phyloP scores from a whole-genome alignment of 352 stramenopile genomes.

The Aphanomyces cochlioides region DNA sequence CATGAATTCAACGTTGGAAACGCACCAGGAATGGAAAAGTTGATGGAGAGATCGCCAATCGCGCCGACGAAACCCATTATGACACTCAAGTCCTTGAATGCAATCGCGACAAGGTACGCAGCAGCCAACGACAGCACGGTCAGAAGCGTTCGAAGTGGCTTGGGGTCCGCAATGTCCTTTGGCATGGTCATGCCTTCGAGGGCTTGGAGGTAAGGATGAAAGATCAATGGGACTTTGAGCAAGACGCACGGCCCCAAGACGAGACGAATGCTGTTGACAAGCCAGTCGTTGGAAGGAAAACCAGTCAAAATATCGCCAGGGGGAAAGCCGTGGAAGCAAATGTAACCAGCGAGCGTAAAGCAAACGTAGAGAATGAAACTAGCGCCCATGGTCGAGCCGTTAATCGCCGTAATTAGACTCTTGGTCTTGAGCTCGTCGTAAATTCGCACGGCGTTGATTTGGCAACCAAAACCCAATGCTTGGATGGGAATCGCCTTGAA shows the following conservation, averaged over 20 bases:
- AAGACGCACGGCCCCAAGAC: constrained; percentile 70
- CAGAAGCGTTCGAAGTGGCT: constrained; percentile 59
- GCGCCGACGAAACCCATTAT: neutral
- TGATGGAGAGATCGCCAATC: no score
- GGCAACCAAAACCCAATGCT: constrained; percentile 68
- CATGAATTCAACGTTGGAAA: neutral
- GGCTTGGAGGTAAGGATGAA: constrained; percentile 70
- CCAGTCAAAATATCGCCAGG: constrained; percentile 76
- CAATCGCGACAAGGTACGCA: neutral
- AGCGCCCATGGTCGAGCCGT: constrained; percentile 53
- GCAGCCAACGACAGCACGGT: constrained; percentile 36
- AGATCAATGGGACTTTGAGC: constrained; percentile 78
- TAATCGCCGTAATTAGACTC: constrained; percentile 55
- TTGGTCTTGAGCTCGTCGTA: constrained; percentile 78
- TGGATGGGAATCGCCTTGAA: constrained; percentile 72
- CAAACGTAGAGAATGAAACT: constrained; percentile 55
- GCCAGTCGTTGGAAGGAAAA: constrained; percentile 58
- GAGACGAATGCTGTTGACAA: constrained; percentile 67
- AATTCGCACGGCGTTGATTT: constrained; percentile 70
- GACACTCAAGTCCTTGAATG: neutral
- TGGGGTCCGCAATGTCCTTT: constrained; percentile 38
- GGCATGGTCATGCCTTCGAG: constrained; percentile 11
- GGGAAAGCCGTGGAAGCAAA: constrained; percentile 73
- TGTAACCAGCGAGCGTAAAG: constrained; percentile 63
- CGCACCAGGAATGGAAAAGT: no score